Conservation (phyloP, 2,329 filamentous ascomycete genomes). For the Colletotrichum navitas region DNA sequence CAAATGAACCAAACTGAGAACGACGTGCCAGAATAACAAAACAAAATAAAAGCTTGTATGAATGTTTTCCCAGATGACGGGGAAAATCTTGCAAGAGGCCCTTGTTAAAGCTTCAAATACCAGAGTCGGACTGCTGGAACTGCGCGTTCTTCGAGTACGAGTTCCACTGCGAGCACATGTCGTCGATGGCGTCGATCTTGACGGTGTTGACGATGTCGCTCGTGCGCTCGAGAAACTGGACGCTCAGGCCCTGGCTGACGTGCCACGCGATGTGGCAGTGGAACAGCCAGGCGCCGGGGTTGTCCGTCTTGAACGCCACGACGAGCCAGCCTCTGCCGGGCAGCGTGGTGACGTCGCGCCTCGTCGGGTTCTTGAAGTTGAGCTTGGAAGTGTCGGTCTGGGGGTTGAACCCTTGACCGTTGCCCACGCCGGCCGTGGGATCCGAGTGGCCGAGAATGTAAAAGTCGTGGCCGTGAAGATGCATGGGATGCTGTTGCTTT, state of each 20-base stretch:
- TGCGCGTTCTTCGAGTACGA: constrained; percentile 23
- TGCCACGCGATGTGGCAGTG: constrained; percentile 66
- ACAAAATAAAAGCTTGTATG: neutral
- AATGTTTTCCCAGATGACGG: neutral
- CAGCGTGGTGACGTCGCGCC: constrained; percentile 61
- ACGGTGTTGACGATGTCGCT: constrained; percentile 37
- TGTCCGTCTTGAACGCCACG: constrained; percentile 62
- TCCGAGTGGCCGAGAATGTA: constrained; percentile 54
- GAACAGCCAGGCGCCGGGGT: constrained; percentile 62
- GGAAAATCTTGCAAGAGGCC: no score
- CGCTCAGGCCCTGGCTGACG: constrained; percentile 59
- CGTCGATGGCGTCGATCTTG: constrained; percentile 23
- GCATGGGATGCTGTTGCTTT: constrained; percentile 27
- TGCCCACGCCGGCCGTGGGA: constrained; percentile 14
- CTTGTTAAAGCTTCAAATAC: constrained; percentile 2
- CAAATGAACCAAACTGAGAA: neutral
- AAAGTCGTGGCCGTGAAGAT: constrained; percentile 57
- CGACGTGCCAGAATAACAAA: neutral
- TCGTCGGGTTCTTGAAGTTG: constrained; percentile 57
- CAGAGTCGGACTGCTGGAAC: constrained; percentile 28
- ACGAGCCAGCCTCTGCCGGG: constrained; percentile 59
- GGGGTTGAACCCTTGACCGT: constrained; percentile 46
- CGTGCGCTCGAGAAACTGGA: constrained; percentile 63
- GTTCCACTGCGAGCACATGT: constrained; percentile 25
- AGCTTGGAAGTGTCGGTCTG: constrained; percentile 52